These are phyloP conservation scores for Stellera chamaejasme DNA, from an alignment of 345 rosid genomes.

Conservation along the genomic window DNA sequence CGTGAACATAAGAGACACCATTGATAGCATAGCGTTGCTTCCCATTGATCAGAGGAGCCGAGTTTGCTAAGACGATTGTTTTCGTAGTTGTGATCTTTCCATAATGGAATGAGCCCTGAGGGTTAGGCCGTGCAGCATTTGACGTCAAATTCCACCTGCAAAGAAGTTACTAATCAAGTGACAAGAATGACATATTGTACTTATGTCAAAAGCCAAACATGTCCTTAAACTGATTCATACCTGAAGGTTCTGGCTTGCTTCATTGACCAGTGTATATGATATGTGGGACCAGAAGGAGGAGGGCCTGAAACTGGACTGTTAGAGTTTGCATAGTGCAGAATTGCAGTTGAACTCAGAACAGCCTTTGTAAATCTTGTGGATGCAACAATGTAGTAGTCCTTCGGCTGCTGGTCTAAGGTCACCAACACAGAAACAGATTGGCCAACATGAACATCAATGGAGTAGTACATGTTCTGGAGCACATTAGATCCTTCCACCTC, in stretches of 20 bases:
- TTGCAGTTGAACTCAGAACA: slow-evolving; percentile 41
- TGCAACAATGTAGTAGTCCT: slow-evolving; percentile 79
- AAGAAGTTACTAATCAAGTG: background rate
- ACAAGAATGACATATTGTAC: no score
- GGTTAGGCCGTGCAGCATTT: slow-evolving; percentile 94
- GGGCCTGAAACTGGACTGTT: slow-evolving; percentile 55
- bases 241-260: slow-evolving; percentile 76
- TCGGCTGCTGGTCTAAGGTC: slow-evolving; percentile 61
- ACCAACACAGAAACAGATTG: slow-evolving; percentile 77
- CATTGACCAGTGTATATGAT: slow-evolving; percentile 61
- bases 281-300: slow-evolving; percentile 43
- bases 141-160: slow-evolving; percentile 85
- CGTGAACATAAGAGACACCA: slow-evolving; percentile 55
- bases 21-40: slow-evolving; percentile 75
- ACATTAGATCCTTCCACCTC: slow-evolving; percentile 95
- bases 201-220: no score
- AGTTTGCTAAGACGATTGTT: slow-evolving; percentile 50
- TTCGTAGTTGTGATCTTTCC: slow-evolving; percentile 50
- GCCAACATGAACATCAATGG: slow-evolving; percentile 83
- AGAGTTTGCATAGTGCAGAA: slow-evolving; percentile 66
- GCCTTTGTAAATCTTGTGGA: slow-evolving; percentile 44
- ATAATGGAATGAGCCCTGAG: slow-evolving; percentile 91
- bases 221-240: slow-evolving; percentile 17
- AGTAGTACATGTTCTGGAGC: slow-evolving; percentile 55
- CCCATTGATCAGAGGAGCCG: slow-evolving; percentile 72